Evolutionary conservation across 1,139 yeast genomes (phyloP).

Genomic region (Yamadazyma buinensis): DNA sequence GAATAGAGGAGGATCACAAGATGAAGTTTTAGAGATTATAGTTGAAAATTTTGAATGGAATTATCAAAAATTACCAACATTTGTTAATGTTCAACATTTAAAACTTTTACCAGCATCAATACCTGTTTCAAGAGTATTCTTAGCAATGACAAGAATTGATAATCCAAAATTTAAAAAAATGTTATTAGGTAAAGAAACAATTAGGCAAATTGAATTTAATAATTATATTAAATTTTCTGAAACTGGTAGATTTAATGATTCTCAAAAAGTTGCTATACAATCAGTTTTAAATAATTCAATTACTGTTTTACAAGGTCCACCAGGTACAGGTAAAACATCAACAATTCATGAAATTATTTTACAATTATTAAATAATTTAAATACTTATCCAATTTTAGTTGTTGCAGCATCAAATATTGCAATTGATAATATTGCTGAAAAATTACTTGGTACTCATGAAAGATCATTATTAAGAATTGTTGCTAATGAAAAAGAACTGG

Average conservation of each 20-base stretch:
- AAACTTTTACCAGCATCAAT: slow-evolving; percentile 60
- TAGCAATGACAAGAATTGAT: slow-evolving; percentile 58
- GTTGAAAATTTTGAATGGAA: slow-evolving; percentile 59
- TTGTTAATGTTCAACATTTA: slow-evolving; percentile 33
- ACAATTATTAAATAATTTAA: slow-evolving; percentile 52
- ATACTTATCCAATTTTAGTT: slow-evolving; percentile 62
- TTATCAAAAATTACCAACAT: slow-evolving; percentile 43
- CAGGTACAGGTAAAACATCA: slow-evolving; percentile 68
- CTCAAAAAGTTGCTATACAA: slow-evolving; percentile 66
- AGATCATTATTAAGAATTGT: slow-evolving; percentile 57
- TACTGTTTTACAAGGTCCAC: slow-evolving; percentile 66
- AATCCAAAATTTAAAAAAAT: slow-evolving; percentile 56
- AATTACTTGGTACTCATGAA: slow-evolving; percentile 45
- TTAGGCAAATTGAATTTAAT: slow-evolving; percentile 54
- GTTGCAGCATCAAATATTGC: slow-evolving; percentile 78
- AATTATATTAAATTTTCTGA: slow-evolving; percentile 50
- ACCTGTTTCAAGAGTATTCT: slow-evolving; percentile 58
- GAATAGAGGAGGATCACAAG: slow-evolving; percentile 14
- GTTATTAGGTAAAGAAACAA: slow-evolving; percentile 58
- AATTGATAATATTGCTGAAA: slow-evolving; percentile 73
- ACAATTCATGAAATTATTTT: slow-evolving; percentile 63
- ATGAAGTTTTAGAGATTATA: slow-evolving; percentile 37
- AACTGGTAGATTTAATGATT: slow-evolving; percentile 47
- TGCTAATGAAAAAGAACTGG: slow-evolving; percentile 58
- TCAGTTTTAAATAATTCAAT: slow-evolving; percentile 64